Evolutionary conservation across 768 basidiomycete genomes (phyloP).

Genomic region (Asterophora lycoperdoides): DNA sequence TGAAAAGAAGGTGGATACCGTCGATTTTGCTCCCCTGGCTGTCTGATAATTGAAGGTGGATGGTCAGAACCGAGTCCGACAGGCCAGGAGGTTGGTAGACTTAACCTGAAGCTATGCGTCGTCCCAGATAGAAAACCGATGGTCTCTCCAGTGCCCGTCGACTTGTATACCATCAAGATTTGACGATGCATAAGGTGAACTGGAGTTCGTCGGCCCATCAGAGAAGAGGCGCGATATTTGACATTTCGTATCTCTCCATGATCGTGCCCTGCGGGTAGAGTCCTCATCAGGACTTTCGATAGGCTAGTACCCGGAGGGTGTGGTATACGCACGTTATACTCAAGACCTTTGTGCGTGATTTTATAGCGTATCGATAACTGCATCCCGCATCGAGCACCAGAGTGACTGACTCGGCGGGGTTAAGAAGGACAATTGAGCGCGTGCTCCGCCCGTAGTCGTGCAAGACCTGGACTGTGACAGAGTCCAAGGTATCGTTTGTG

Average conservation of each 20-base stretch:
- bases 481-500: slow-evolving; percentile 64
- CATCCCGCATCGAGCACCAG: slow-evolving; percentile 67
- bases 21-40: not conserved
- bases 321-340: slow-evolving; percentile 57
- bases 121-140: slow-evolving; percentile 61
- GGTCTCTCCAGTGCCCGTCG: slow-evolving; percentile 64
- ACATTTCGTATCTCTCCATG: slow-evolving; percentile 64
- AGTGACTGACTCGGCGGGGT: slow-evolving; percentile 60
- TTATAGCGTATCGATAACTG: slow-evolving; percentile 66
- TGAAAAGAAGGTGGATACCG: too few species aligned
- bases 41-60: not conserved
- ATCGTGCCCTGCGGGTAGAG: slow-evolving; percentile 42
- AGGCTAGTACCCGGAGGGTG: slow-evolving; percentile 1
- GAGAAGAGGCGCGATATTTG: slow-evolving; percentile 58
- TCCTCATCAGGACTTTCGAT: not conserved
- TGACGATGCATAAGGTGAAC: slow-evolving; percentile 15
- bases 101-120: slow-evolving; percentile 29
- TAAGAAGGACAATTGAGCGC: slow-evolving; percentile 51
- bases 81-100: not conserved
- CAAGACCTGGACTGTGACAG: slow-evolving; percentile 58
- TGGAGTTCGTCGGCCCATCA: slow-evolving; percentile 20
- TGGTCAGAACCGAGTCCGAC: not conserved
- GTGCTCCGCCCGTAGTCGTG: slow-evolving; percentile 58
- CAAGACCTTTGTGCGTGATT: slow-evolving; percentile 59
- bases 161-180: slow-evolving; percentile 54